Evolutionary conservation across 1,284 basidiomycete species (phyloP), one percentile per base, ranked within the genome.

Genomic region (Trichosporon inkin): DNA sequence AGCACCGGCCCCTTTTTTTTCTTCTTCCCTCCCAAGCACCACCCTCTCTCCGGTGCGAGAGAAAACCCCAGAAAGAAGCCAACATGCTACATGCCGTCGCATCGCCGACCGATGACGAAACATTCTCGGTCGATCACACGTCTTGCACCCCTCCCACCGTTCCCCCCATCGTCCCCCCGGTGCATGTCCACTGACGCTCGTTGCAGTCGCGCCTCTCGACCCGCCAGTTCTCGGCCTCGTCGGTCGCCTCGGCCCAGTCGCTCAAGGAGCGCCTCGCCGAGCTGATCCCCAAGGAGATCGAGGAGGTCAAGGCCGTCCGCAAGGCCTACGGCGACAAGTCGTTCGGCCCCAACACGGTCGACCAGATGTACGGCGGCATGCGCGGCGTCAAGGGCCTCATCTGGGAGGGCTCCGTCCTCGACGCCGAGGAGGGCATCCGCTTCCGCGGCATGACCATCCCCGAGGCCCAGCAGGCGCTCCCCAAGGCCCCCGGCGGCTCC

Each of bases 361-460:
- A 95, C 81, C 92, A 95, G 80, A 86, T 92, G 47, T 75, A 64
- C 77, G 92, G 92, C 75, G 92, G 93, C 69, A 96, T 95, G 93
- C 84, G 92, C 72, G 92, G 92, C 73, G 78, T 81, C 77, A 82
- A 82, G 78, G 78, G 78, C 64, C 80, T 96, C 69, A 89, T 96
- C 71, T 96, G 92, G 92, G 92, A 97, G 71, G 92, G 81, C 62
- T 97, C 93, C 63, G 93, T 97, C 64, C 86, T 97, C 68, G 93
- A 96, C 76, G 84, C 92, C 63, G 92, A 95, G 75, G 92, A 96
- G 83, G 92, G 92, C 66, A 97, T 96, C 74, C 90, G 93, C 67
- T 96, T 96, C 87, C 88, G 90, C 74, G 91, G 90, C 64, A 89
- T 90, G 80, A 90, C 90, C 65, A 94, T 94, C 74, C 88, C 89